Base-by-base conservation (phyloP, 371 early-diverging fungal genomes). In the Furculomyces boomerangus region DNA sequence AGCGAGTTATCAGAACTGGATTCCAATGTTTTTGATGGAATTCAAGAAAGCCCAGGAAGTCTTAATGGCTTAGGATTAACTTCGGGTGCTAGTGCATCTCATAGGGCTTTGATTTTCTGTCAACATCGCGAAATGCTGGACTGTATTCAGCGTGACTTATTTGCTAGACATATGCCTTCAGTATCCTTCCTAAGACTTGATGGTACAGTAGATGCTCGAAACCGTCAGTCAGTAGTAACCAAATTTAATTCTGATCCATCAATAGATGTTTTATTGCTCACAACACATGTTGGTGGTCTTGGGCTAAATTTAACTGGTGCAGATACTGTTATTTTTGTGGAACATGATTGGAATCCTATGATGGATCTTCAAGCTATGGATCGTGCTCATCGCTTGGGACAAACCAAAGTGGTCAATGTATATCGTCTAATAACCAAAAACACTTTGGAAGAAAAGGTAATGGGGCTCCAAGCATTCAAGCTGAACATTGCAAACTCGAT, bases 331-430 rank as follows among this genome's bases (percentile, higher is more conserved):
- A 95, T 99, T 30, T 97, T 99, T 78, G 94, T 96, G 16, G 99
- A 99, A 68, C 98, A 98, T 69, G 99, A 99, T 63, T 99, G 99
- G 92, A 99, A 99, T 68, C 99, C 99, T 1, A 93, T 93, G 83
- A 90, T 83, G 62, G 89, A 88, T 65, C 59, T 88, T 35, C 96
- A 97, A 65, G 98, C 98, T 2, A 97, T 95, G 98, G 98, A 95
- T 62, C 83, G 98, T 53, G 95, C 93, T 0, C 98, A 97, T 67
- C 79, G 98, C 50, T 74, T 97, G 50, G 98, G 98, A 7, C 96
- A 99, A 66, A 97, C 93, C 65, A 88, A 89, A 62, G 89, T 90
- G 28, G 99, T 98, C 52, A 96, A 90, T 68, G 95, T 93, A 1
- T 91, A 89, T 68, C 78, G 94, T 25, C 67, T 96, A 50, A 91